These are phyloP conservation scores for Vitis hybrid DNA, from an alignment of 177 flowering plant species.

Conservation along the genomic window DNA sequence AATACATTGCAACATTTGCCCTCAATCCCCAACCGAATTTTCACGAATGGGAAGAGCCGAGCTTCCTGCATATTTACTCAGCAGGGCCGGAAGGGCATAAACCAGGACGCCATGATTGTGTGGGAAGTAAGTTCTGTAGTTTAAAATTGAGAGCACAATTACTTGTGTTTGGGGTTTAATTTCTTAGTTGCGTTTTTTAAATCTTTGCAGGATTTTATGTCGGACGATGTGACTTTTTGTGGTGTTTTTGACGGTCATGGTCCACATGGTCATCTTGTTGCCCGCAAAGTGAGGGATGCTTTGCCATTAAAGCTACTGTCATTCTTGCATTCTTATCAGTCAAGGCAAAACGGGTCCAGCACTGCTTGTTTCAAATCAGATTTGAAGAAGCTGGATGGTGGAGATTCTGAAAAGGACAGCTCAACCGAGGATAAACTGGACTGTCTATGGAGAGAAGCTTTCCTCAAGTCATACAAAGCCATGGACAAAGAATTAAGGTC, in stretches of 20 bases:
- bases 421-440: constrained; percentile 49
- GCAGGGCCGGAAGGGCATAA: constrained; percentile 93
- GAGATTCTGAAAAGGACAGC: constrained; percentile 42
- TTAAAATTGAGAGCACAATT: not conserved
- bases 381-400: constrained; percentile 39
- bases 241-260: constrained; percentile 99
- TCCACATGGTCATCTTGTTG: constrained; percentile 91
- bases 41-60: constrained; percentile 70
- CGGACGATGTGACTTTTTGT: constrained; percentile 78
- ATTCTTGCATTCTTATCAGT: constrained; percentile 45
- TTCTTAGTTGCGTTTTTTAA: constrained; percentile 13
- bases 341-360: constrained; percentile 43
- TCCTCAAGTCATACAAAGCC: constrained; percentile 75
- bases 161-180: constrained; percentile 5
- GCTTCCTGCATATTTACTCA: constrained; percentile 69
- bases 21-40: constrained; percentile 64
- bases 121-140: constrained; percentile 77
- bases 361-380: constrained; percentile 45
- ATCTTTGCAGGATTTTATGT: constrained; percentile 68
- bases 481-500: constrained; percentile 94
- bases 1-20: constrained; percentile 55
- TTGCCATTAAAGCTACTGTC: constrained; percentile 74
- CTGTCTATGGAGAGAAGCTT: constrained; percentile 75
- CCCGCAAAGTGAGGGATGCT: constrained; percentile 87
- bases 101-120: constrained; percentile 96